Evolutionary conservation across 768 basidiomycete species (phyloP).

Genomic region (Lyophyllum atratum): DNA sequence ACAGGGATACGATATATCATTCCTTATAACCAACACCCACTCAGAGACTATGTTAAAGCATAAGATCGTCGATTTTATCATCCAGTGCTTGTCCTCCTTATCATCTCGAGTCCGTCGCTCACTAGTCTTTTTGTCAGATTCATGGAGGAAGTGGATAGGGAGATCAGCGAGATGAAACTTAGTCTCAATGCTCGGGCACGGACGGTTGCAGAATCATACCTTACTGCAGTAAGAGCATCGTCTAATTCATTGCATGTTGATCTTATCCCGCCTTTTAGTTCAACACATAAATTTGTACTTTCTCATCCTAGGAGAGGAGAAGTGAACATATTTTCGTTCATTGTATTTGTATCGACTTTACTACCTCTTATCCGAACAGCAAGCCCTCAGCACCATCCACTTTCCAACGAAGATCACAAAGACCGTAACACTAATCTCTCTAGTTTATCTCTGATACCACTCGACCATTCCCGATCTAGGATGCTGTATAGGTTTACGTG

Average conservation of each 20-base stretch:
- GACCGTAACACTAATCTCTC: slow-evolving; percentile 19
- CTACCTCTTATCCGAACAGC: background rate
- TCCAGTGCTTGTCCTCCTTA: slow-evolving; percentile 60
- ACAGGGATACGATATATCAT: slow-evolving; percentile 98
- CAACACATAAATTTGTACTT: slow-evolving; percentile 32
- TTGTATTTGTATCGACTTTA: background rate
- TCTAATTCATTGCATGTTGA: background rate
- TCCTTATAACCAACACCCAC: slow-evolving; percentile 96
- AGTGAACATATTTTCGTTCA: background rate
- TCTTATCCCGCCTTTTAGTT: slow-evolving; percentile 29
- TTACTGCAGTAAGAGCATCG: slow-evolving; percentile 70
- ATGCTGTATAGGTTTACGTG: slow-evolving; percentile 45
- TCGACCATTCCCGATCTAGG: slow-evolving; percentile 44
- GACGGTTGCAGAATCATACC: slow-evolving; percentile 95
- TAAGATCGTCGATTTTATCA: slow-evolving; percentile 99
- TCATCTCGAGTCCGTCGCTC: slow-evolving; percentile 4
- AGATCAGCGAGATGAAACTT: slow-evolving; percentile 99
- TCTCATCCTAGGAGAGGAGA: background rate
- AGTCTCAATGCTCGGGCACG: slow-evolving; percentile 94
- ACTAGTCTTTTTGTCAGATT: slow-evolving; percentile 51
- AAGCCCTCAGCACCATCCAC: background rate
- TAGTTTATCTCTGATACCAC: slow-evolving; percentile 31
- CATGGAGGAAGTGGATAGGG: slow-evolving; percentile 99
- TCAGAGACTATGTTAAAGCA: slow-evolving; percentile 99
- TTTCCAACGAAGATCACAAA: background rate